phyloP scores from a whole-genome alignment of 2,329 filamentous ascomycete species.

The Neonectria faginata region DNA sequence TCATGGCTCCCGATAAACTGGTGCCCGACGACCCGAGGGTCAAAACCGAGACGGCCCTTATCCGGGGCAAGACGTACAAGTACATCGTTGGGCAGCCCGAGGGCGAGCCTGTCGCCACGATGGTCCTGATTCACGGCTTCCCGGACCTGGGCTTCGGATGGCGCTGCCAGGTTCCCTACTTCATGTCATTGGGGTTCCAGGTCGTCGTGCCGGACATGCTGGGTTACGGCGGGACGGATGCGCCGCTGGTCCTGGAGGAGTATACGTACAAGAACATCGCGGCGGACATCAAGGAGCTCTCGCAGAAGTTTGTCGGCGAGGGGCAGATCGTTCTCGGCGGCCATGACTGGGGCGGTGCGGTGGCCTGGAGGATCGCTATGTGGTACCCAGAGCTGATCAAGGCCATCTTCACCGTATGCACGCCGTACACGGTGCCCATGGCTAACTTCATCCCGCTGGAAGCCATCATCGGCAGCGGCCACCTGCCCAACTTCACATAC shows the following conservation, averaged over 20 bases:
- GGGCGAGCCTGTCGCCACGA: conserved; percentile 58
- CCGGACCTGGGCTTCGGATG: conserved; percentile 87
- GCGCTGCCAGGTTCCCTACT: conserved; percentile 86
- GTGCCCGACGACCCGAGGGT: conserved; percentile 74
- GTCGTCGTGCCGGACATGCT: conserved; percentile 89
- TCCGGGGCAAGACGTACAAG: conserved; percentile 79
- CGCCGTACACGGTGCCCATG: conserved; percentile 73
- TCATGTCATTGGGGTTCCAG: conserved; percentile 77
- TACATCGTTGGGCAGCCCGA: conserved; percentile 68
- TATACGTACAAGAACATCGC: conserved; percentile 81
- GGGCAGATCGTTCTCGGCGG: conserved; percentile 81
- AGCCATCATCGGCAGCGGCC: conserved; percentile 64
- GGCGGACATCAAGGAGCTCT: conserved; percentile 80
- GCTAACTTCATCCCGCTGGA: conserved; percentile 67
- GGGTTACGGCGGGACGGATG: conserved; percentile 83
- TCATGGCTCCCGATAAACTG: conserved; percentile 72
- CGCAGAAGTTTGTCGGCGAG: conserved; percentile 63
- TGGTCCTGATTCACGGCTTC: conserved; percentile 78
- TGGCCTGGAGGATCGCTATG: conserved; percentile 80
- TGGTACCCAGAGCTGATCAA: conserved; percentile 79
- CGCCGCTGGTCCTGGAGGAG: conserved; percentile 69
- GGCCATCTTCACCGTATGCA: conserved; percentile 84
- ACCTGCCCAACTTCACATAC: conserved; percentile 80
- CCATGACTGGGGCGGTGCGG: conserved; percentile 90
- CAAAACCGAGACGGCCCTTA: conserved; percentile 68